Percentiles rank a stretch among this genome's conserved stretches.
These are phyloP conservation scores for Solanum gandarillasii DNA, from an alignment of 257 asterid genomes.

Conservation along the genomic window DNA sequence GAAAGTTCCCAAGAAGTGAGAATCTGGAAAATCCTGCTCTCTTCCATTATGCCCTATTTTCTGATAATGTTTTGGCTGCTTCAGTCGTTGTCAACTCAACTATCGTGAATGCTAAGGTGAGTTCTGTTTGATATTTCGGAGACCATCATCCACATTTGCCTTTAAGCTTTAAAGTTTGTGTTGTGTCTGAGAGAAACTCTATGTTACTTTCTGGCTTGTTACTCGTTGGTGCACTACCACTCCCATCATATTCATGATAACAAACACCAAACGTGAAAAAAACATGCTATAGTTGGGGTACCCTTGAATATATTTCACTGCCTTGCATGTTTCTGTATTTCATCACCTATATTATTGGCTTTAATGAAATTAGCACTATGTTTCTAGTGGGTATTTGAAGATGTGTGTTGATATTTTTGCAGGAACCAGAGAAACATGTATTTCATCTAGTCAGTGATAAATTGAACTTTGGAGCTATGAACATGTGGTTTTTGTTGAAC, in stretches of 20 bases:
- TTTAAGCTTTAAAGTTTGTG: not conserved
- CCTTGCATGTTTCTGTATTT: not conserved
- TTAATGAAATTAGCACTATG: not conserved
- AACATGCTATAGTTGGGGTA: not conserved
- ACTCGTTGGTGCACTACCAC: not conserved
- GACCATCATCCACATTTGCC: not conserved
- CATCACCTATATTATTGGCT: not conserved
- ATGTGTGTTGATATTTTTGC: constrained; percentile 20
- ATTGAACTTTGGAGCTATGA: constrained; percentile 97
- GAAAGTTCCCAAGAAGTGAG: constrained; percentile 71
- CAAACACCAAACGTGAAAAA: not conserved
- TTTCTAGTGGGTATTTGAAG: not conserved
- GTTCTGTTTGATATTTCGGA: not conserved
- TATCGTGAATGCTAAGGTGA: constrained; percentile 79
- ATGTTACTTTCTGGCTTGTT: not conserved
- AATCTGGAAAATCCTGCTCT: constrained; percentile 80
- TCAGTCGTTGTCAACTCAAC: constrained; percentile 96
- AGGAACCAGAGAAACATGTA: constrained; percentile 94
- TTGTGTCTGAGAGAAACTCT: not conserved
- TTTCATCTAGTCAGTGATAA: constrained; percentile 97
- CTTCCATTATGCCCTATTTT: constrained; percentile 90
- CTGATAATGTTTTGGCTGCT: constrained; percentile 97
- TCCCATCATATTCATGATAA: not conserved
- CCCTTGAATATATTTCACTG: not conserved
- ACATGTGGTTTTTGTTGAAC: constrained; percentile 98